Evolutionary conservation across 192 early-diverging fungal species (phyloP).

Genomic region (Podila epigama): DNA sequence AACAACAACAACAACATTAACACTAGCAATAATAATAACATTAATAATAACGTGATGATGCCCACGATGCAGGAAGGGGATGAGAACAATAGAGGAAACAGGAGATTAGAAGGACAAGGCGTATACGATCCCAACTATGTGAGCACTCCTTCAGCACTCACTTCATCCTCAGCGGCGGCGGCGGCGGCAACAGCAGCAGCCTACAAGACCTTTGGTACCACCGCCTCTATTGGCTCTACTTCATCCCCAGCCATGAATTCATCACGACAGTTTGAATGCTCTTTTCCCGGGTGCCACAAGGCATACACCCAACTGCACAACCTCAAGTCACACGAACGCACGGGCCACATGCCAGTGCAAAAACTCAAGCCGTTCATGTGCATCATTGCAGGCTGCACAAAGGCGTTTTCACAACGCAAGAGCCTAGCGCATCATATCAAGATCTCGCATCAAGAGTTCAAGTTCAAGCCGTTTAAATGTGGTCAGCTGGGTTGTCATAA

Average conservation of each 20-base stretch:
- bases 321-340: constrained; percentile 57
- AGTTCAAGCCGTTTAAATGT: constrained; percentile 66
- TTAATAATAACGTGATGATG: too few species aligned
- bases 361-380: constrained; percentile 71
- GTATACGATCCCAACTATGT: too few species aligned
- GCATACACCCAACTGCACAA: constrained; percentile 53
- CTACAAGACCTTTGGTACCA: neutral
- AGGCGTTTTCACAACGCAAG: constrained; percentile 77
- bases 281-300: constrained; percentile 49
- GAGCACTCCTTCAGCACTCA: too few species aligned
- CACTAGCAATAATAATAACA: too few species aligned
- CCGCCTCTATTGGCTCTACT: neutral
- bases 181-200: neutral
- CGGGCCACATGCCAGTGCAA: constrained; percentile 65
- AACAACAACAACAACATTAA: too few species aligned
- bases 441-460: constrained; percentile 37
- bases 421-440: constrained; percentile 77
- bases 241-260: constrained; percentile 4
- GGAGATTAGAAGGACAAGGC: too few species aligned
- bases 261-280: constrained; percentile 54
- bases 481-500: constrained; percentile 72
- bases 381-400: constrained; percentile 64
- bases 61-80: too few species aligned
- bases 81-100: too few species aligned
- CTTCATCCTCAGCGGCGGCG: too few species aligned